A percentile compares a stretch with the other conserved stretches of the same genome.
These are phyloP conservation scores for Cerioporus squamosus DNA, from an alignment of 1,284 basidiomycete species.

Conservation along the genomic window DNA sequence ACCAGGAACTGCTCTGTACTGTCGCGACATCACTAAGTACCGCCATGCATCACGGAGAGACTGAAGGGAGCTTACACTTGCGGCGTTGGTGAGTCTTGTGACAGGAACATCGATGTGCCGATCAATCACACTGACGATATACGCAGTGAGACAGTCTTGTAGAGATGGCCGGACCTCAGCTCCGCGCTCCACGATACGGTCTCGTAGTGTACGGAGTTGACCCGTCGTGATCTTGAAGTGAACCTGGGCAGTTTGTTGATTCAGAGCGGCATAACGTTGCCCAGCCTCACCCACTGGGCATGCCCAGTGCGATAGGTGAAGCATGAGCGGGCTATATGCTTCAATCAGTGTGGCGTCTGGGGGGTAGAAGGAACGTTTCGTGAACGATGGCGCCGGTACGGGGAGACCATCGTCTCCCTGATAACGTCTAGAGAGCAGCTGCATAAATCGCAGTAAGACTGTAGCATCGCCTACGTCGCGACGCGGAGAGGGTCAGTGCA, in stretches of 20 bases:
- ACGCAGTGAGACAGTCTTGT: constrained; percentile 40
- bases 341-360: constrained; percentile 5
- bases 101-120: constrained; percentile 8
- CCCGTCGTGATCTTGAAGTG: background rate
- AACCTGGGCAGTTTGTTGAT: constrained; percentile 3
- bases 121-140: constrained; percentile 31
- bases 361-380: constrained; percentile 5
- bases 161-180: constrained; percentile 1
- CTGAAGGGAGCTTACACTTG: constrained; percentile 27
- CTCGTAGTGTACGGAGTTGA: constrained; percentile 21
- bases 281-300: constrained; percentile 6
- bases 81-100: constrained; percentile 30
- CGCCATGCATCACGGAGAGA: background rate
- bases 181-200: background rate
- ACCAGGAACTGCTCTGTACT: constrained; percentile 33
- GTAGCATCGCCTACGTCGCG: constrained; percentile 35
- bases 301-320: constrained; percentile 14
- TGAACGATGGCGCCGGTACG: constrained; percentile 8
- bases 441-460: constrained; percentile 34
- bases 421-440: constrained; percentile 16
- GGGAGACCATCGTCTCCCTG: background rate
- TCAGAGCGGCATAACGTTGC: constrained; percentile 11
- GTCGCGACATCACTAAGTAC: background rate
- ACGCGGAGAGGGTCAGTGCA: background rate
- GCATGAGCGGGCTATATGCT: constrained; percentile 14